Percentiles rank a stretch among this genome's conserved stretches.
phyloP scores from a whole-genome alignment of 208 protist species.

The Sergeia podlipaevii region DNA sequence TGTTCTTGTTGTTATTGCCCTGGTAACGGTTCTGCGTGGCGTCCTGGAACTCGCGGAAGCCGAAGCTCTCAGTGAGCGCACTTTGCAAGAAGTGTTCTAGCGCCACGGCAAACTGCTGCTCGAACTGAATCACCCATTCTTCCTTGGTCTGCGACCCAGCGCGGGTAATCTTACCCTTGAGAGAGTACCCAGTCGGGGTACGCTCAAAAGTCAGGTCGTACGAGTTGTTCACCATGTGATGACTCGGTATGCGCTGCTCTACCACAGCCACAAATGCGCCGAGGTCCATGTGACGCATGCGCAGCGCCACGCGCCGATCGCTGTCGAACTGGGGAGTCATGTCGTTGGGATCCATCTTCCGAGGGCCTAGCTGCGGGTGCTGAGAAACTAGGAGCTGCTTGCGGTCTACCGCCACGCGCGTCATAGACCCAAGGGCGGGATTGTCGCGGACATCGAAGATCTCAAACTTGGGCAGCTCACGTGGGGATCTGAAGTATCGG shows the following conservation, averaged over 20 bases:
- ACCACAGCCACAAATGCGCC: conserved; percentile 66
- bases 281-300: conserved; percentile 77
- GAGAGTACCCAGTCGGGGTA: conserved; percentile 42
- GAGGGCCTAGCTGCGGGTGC: conserved; percentile 84
- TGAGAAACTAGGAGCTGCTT: conserved; percentile 77
- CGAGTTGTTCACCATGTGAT: conserved; percentile 71
- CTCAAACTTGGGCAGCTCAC: conserved; percentile 72
- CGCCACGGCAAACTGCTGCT: conserved; percentile 77
- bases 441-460: conserved; percentile 84
- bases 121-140: conserved; percentile 76
- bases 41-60: conserved; percentile 53
- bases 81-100: conserved; percentile 82
- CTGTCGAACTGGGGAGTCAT: conserved; percentile 78
- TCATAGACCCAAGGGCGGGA: conserved; percentile 68
- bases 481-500: conserved; percentile 13
- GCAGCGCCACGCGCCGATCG: conserved; percentile 68
- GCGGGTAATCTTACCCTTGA: conserved; percentile 69
- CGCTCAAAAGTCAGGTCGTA: conserved; percentile 76
- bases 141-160: conserved; percentile 49
- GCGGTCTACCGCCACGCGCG: conserved; percentile 68
- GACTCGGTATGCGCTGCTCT: conserved; percentile 37
- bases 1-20: conserved; percentile 13
- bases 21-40: conserved; percentile 6
- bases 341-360: conserved; percentile 86
- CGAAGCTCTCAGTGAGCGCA: conserved; percentile 82